These are phyloP conservation scores for Pichia sp. DNA, from an alignment of 1,139 yeast genomes.

Conservation along the genomic window DNA sequence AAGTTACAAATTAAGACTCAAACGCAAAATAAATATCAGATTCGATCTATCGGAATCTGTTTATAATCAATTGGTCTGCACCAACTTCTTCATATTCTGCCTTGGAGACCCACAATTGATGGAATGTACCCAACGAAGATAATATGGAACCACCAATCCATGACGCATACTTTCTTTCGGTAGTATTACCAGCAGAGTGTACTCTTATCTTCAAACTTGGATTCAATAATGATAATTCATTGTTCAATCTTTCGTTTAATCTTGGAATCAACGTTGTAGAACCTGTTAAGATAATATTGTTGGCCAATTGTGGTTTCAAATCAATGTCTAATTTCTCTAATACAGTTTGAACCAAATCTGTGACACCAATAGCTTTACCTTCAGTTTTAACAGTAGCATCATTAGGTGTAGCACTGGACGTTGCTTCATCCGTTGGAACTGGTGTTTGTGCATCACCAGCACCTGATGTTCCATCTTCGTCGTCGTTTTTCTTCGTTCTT, in stretches of 20 bases:
- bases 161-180: slow-evolving; percentile 80
- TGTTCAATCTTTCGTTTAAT: slow-evolving; percentile 73
- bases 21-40: not conserved
- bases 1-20: not conserved
- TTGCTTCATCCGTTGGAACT: not conserved
- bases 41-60: slow-evolving; percentile 63
- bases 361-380: slow-evolving; percentile 35
- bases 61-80: slow-evolving; percentile 69
- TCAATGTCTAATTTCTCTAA: slow-evolving; percentile 81
- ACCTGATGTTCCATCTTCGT: slow-evolving; percentile 23
- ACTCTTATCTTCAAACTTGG: slow-evolving; percentile 94
- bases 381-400: slow-evolving; percentile 10
- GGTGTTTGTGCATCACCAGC: slow-evolving; percentile 10
- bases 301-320: slow-evolving; percentile 85
- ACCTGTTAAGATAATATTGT: slow-evolving; percentile 90
- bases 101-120: slow-evolving; percentile 94
- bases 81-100: slow-evolving; percentile 94
- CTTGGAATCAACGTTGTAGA: slow-evolving; percentile 89
- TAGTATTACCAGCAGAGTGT: slow-evolving; percentile 82
- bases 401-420: slow-evolving; percentile 21
- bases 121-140: slow-evolving; percentile 93
- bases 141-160: slow-evolving; percentile 97
- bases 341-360: slow-evolving; percentile 68
- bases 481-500: slow-evolving; percentile 46
- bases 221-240: slow-evolving; percentile 67